Conservation (phyloP, 176 grass and related monocot genomes). For the Oryza coarctata region DNA sequence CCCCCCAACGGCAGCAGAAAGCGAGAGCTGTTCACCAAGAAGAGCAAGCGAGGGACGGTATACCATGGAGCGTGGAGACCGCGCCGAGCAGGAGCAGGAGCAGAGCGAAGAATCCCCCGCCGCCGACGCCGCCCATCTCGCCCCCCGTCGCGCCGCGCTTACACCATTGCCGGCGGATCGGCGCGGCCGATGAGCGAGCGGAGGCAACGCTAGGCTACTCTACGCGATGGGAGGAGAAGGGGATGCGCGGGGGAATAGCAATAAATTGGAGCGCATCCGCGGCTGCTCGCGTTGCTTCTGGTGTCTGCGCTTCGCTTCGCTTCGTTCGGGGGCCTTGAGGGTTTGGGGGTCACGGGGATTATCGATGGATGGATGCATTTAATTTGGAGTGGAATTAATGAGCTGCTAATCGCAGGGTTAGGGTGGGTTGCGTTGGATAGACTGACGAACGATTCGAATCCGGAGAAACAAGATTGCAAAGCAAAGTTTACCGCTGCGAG, state of each 20-base stretch:
- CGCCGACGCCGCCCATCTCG: constrained; percentile 16
- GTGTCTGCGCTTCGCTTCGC: neutral
- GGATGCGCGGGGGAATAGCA: constrained; percentile 17
- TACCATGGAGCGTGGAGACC: constrained; percentile 36
- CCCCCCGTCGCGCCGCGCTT: neutral
- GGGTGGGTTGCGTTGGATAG: neutral
- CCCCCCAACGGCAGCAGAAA: neutral
- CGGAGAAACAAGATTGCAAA: neutral
- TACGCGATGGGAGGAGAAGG: neutral
- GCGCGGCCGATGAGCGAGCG: neutral
- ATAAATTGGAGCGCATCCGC: constrained; percentile 39
- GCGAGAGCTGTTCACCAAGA: neutral
- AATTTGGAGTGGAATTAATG: constrained; percentile 34
- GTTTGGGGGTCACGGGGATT: neutral
- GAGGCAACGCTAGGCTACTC: neutral
- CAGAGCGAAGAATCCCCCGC: neutral
- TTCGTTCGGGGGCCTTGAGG: neutral
- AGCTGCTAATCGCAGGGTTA: constrained; percentile 21
- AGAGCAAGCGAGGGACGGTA: neutral
- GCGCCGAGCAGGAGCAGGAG: neutral
- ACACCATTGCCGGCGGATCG: constrained; percentile 42
- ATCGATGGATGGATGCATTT: constrained; percentile 12
- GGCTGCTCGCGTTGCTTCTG: constrained; percentile 20
- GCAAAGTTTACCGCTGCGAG: neutral
- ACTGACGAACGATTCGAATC: neutral